Evolutionary conservation across 495 filamentous ascomycete genomes (phyloP), one percentile per base, ranked within the genome.

Genomic region (Aspergillus steynii): DNA sequence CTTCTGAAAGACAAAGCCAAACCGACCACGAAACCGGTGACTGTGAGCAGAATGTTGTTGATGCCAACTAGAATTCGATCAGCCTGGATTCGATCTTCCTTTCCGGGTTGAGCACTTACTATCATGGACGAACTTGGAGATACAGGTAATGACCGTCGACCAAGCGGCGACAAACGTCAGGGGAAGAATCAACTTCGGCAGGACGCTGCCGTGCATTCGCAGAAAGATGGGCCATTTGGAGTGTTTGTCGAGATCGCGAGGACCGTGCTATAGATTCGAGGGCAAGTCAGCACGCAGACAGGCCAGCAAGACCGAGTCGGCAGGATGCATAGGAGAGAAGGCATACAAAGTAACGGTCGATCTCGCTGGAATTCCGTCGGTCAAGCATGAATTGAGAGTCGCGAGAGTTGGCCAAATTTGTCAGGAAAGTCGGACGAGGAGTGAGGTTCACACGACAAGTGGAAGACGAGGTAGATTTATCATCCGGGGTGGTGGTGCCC

Each of bases 1-100:
- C 85, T 90, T 53, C 91, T 87, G 77, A 96, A 95, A 27, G 88
- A 91, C 62, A 96, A 77, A 1, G 89, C 83, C 68, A 96, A 73
- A 80, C 88, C 90, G 65, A 96, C 90, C 61, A 96, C 90, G 80
- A 96, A 95, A 87, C 91, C 92, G 29, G 91, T 85, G 10, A 96
- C 88, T 14, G 91, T 96, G 37, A 96, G 82, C 8, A 96, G 80
- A 56, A 93, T 81, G 27, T 81, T 85, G 62, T 83, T 82, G 29
- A 95, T 86, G 26, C 82, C 82, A 28, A 80, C 77, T 80, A 54
- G 46, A 27, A 26, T 25, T 58, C 25, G 50, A 61, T 59, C 14
- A 54, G 48, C 37, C 52, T 1, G 55, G 50, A 34, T 32, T 53
- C 14, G 47, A 10, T 52, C 37, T 26, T 25, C 0, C 1, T 20